Evolutionary conservation across 2,329 filamentous ascomycete species (phyloP).

Genomic region (Scytalidium sp.): DNA sequence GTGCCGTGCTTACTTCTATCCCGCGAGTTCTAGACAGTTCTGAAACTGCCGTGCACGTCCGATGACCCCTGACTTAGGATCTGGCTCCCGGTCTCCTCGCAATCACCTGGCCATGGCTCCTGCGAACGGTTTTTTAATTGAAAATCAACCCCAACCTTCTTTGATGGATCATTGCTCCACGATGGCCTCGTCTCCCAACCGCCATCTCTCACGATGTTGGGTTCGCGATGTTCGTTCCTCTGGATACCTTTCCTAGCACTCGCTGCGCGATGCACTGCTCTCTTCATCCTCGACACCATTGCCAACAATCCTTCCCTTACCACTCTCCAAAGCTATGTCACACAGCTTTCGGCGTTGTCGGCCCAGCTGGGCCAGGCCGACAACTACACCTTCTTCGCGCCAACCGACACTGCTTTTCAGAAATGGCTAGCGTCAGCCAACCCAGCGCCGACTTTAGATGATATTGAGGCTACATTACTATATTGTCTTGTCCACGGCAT

Average conservation of each 20-base stretch:
- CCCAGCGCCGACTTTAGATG: slow-evolving; percentile 5
- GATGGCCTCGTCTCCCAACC: background rate
- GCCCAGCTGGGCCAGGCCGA: background rate
- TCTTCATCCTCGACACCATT: background rate
- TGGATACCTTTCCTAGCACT: background rate
- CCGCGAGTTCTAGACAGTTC: background rate
- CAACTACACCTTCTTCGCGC: slow-evolving; percentile 7
- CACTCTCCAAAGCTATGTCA: background rate
- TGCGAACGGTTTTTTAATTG: background rate
- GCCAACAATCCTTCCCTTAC: background rate
- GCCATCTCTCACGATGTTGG: background rate
- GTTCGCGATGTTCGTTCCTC: too few relatives aligned
- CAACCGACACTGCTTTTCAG: slow-evolving; percentile 5
- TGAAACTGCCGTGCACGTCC: background rate
- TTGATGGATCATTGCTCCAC: background rate
- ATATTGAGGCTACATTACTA: slow-evolving; percentile 12
- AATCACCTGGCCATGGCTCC: background rate
- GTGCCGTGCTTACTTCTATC: background rate
- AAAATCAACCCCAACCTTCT: background rate
- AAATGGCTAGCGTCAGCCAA: slow-evolving; percentile 2
- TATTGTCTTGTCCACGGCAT: slow-evolving; percentile 18
- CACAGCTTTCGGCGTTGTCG: background rate
- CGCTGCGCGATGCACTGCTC: background rate
- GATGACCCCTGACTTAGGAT: background rate
- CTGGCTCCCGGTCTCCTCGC: background rate